phyloP scores from a whole-genome alignment of 2,329 filamentous ascomycete genomes.

The Alternaria burnsii region DNA sequence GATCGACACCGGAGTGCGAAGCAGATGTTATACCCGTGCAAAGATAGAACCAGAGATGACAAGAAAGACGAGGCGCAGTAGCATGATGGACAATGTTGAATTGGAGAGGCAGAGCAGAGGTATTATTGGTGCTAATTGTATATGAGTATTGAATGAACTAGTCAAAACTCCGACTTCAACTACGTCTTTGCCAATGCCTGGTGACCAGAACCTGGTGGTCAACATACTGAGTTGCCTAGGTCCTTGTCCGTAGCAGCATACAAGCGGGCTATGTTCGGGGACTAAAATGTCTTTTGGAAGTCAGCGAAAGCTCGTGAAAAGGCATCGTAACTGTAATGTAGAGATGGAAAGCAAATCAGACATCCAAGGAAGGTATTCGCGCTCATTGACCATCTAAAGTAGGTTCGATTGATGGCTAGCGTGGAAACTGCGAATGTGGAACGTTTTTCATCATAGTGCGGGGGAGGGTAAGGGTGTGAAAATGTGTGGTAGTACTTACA shows the following conservation, averaged over 20 bases:
- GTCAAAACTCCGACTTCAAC: slow-evolving; percentile 2
- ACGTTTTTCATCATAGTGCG: slow-evolving; percentile 72
- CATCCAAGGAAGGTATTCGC: slow-evolving; percentile 76
- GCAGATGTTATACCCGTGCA: slow-evolving; percentile 24
- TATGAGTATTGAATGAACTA: slow-evolving; percentile 16
- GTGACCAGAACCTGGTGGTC: neutral
- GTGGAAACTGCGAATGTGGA: slow-evolving; percentile 91
- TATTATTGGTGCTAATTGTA: slow-evolving; percentile 15
- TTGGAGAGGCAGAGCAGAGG: neutral
- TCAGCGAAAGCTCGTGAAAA: slow-evolving; percentile 10
- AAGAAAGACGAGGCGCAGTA: slow-evolving; percentile 4
- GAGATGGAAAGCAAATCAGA: slow-evolving; percentile 60
- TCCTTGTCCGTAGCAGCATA: slow-evolving; percentile 1
- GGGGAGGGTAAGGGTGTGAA: neutral
- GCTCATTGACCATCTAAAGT: slow-evolving; percentile 71
- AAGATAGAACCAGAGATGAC: neutral
- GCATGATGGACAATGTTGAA: slow-evolving; percentile 6
- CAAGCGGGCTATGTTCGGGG: slow-evolving; percentile 7
- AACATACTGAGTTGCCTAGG: neutral
- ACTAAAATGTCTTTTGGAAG: slow-evolving; percentile 5
- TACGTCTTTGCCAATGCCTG: neutral
- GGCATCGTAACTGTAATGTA: neutral
- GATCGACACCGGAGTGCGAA: slow-evolving; percentile 5
- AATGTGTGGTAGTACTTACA: slow-evolving; percentile 9
- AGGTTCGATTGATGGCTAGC: slow-evolving; percentile 75